phyloP scores from a whole-genome alignment of 495 filamentous ascomycete species.

The Daldinia loculata region DNA sequence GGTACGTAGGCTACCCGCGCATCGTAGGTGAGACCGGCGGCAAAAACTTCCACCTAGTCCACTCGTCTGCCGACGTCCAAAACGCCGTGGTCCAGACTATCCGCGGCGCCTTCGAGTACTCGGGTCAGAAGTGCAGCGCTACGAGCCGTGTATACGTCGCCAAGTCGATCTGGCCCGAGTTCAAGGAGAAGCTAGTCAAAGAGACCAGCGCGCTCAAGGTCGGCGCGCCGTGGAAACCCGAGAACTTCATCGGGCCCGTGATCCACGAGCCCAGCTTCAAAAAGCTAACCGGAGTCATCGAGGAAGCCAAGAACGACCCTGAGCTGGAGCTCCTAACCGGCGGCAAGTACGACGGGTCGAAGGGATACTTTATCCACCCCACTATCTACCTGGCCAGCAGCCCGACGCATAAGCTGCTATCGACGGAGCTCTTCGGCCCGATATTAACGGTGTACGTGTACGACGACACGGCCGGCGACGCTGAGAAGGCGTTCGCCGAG shows the following conservation, averaged over 20 bases:
- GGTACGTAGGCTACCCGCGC: constrained; percentile 78
- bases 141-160: constrained; percentile 81
- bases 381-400: constrained; percentile 72
- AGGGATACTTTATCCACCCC: constrained; percentile 76
- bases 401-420: constrained; percentile 71
- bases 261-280: constrained; percentile 77
- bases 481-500: constrained; percentile 62
- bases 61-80: constrained; percentile 73
- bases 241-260: constrained; percentile 79
- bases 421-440: constrained; percentile 81
- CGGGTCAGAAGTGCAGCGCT: constrained; percentile 90
- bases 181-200: constrained; percentile 66
- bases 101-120: constrained; percentile 88
- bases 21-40: constrained; percentile 88
- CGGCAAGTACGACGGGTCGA: constrained; percentile 72
- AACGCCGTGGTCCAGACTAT: constrained; percentile 85
- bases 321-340: constrained; percentile 71
- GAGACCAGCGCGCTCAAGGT: constrained; percentile 73
- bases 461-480: constrained; percentile 64
- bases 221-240: constrained; percentile 73
- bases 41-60: constrained; percentile 91
- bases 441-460: constrained; percentile 76
- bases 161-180: constrained; percentile 71
- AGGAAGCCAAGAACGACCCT: constrained; percentile 70
- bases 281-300: constrained; percentile 72